Evolutionary conservation across 2,329 filamentous ascomycete species (phyloP), one percentile per base, ranked within the genome.

Genomic region (Fusarium sp.): DNA sequence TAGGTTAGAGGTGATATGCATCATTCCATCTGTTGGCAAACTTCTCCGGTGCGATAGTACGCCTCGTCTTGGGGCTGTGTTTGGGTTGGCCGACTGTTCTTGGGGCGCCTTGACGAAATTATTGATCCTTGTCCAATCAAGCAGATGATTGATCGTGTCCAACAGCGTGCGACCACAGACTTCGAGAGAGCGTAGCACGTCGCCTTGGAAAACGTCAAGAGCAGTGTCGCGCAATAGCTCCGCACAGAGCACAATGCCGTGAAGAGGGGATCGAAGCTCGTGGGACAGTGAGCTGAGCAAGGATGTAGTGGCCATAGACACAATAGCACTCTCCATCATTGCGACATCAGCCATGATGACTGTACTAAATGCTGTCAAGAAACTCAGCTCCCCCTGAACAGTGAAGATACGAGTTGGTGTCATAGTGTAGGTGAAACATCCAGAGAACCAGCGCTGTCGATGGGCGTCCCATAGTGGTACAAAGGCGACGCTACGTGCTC

Each of bases 281-380:
- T 91, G 88, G 3, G 85, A 88, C 13, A 91, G 84, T 5, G 85
- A 89, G 3, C 86, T 85, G 15, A 91, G 83, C 44, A 89, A 85
- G 58, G 89, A 87, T 1, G 84, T 84, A 72, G 88, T 89, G 33
- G 86, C 84, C 57, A 79, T 81, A 34, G 82, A 80, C 0, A 80
- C 79, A 13, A 77, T 71, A 10, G 75, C 4, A 75, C 73, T 28
- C 79, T 76, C 31, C 87, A 71, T 6, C 85, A 79, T 1, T 82
- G 45, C 81, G 6, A 90, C 78, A 54, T 90, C 87, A 0, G 85
- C 82, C 84, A 89, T 88, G 18, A 87, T 84, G 2, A 84, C 84
- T 48, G 85, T 83, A 0, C 82, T 83, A 67, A 89, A 88, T 0
- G 83, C 84, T 6, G 77, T 76, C 6, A 88, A 76, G 33, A 84